Evolutionary conservation across 2,329 filamentous ascomycete species (phyloP), one percentile per base, ranked within the genome.

Genomic region (Epichloe sp.): DNA sequence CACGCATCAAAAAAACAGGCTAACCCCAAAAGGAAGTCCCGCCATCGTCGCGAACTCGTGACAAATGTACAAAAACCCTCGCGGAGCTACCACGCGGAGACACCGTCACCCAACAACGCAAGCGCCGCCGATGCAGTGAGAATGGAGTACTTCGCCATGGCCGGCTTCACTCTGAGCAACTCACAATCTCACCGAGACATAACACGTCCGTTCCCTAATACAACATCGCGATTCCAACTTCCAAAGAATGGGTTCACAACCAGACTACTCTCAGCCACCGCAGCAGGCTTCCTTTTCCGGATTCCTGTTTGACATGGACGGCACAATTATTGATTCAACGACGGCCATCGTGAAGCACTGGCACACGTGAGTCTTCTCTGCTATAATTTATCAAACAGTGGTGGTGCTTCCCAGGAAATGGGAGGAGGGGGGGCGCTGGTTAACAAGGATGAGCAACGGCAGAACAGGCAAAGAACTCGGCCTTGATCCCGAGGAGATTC

Each of bases 381-480:
- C 42, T 3, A 12, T 23, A 6, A 10, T 17, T 34, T 34, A 7
- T n/a, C 14, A 5, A 4, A 8, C 36, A n/a, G 5, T 11, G 15
- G 11, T 10, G 17, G 15, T 26, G 36, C 12, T 26, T n/a, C 19
- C 12, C 2, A 47, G 17, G 15, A n/a, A 34, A 26, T 2, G 7
- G 34, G 43, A 26, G 44, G 31, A 26, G 3, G 4, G 31, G 43
- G 43, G 4, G 3, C 0, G 17, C 12, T 15, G n/a, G 19, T 23
- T 42, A 17, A 43, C 42, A n/a, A 38, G 36, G 15, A 11, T 10
- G 31, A 7, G 23, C 11, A n/a, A 44, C 1, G 42, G 21, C 60
- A 88, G 85, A n/a, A 78, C 90, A 57, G 90, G 86, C 47, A 76
- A 78, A 10, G 87, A 95, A 64, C 84, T 97, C 60, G 87, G 87